Conservation (phyloP, 2,329 filamentous ascomycete species). For the Sclerotinia sclerotiorum region DNA sequence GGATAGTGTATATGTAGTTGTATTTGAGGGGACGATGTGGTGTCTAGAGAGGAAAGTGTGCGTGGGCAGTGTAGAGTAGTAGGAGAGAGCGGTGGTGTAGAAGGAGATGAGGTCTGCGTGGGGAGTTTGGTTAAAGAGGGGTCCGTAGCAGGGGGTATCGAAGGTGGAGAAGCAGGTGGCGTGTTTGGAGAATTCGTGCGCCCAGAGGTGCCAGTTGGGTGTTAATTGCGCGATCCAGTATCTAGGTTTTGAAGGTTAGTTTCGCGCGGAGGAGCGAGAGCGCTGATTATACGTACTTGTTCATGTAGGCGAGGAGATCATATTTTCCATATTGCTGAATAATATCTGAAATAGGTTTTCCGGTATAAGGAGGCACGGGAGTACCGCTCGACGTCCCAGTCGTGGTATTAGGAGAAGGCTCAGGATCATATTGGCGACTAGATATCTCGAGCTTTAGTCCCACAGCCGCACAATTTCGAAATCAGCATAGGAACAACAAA, state of each 20-base stretch:
- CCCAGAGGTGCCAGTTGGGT: slow-evolving; percentile 62
- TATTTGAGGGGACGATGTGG: slow-evolving; percentile 58
- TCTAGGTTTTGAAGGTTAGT: slow-evolving; percentile 11
- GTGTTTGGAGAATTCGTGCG: slow-evolving; percentile 67
- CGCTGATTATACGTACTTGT: slow-evolving; percentile 45
- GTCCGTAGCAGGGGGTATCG: slow-evolving; percentile 63
- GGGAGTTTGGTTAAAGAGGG: slow-evolving; percentile 42
- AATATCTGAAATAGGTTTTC: slow-evolving; percentile 58
- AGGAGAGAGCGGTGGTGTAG: slow-evolving; percentile 51
- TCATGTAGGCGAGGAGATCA: slow-evolving; percentile 65
- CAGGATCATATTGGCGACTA: slow-evolving; percentile 62
- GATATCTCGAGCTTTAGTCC: not conserved
- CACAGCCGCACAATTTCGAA: not conserved
- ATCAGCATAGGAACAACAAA: slow-evolving; percentile 24
- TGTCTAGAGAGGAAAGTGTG: slow-evolving; percentile 57
- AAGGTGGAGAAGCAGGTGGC: slow-evolving; percentile 68
- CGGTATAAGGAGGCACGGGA: slow-evolving; percentile 57
- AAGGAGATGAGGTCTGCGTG: slow-evolving; percentile 6
- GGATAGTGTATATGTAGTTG: slow-evolving; percentile 54
- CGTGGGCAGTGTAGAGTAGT: slow-evolving; percentile 59
- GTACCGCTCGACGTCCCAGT: slow-evolving; percentile 51
- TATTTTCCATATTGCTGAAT: slow-evolving; percentile 56
- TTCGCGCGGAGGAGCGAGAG: not conserved
- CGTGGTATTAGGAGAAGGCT: slow-evolving; percentile 62
- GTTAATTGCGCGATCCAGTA: slow-evolving; percentile 59